Percentiles rank a stretch among this genome's conserved stretches.
Conservation (phyloP, 1,139 yeast genomes). For the Kodamaea plutei region DNA sequence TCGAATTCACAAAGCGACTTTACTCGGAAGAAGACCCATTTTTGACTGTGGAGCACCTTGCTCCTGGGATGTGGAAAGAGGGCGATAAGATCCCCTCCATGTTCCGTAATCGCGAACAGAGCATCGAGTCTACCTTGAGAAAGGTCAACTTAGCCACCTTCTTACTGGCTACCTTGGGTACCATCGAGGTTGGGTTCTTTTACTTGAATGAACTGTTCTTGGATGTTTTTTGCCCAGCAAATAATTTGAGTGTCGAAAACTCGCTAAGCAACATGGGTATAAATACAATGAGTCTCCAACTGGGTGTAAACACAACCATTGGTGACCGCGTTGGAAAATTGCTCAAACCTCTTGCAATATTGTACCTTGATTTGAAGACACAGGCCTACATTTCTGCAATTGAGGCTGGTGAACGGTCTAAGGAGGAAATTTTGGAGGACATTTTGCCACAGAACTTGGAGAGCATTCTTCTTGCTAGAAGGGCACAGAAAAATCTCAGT, state of each 20-base stretch:
- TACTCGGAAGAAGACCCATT: slow-evolving; percentile 69
- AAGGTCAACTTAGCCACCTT: slow-evolving; percentile 87
- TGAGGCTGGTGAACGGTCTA: slow-evolving; percentile 65
- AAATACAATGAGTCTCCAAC: slow-evolving; percentile 32
- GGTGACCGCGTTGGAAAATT: slow-evolving; percentile 55
- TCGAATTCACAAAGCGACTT: slow-evolving; percentile 65
- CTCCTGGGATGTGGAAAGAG: slow-evolving; percentile 65
- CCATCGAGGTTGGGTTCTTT: slow-evolving; percentile 82
- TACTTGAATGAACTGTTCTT: slow-evolving; percentile 78
- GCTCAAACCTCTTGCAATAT: slow-evolving; percentile 72
- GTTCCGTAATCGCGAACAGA: slow-evolving; percentile 57
- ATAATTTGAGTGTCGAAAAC: slow-evolving; percentile 40
- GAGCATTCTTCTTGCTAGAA: slow-evolving; percentile 45
- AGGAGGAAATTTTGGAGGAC: slow-evolving; percentile 68
- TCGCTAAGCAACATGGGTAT: slow-evolving; percentile 38
- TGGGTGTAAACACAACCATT: slow-evolving; percentile 33
- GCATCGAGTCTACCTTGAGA: slow-evolving; percentile 66
- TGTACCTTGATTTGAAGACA: slow-evolving; percentile 83
- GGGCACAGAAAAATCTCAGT: slow-evolving; percentile 42
- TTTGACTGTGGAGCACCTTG: slow-evolving; percentile 54
- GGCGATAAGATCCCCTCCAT: slow-evolving; percentile 57
- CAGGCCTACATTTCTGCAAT: slow-evolving; percentile 92
- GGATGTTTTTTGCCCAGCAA: slow-evolving; percentile 75
- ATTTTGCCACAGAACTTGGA: slow-evolving; percentile 69
- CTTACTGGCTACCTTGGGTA: slow-evolving; percentile 77